Evolutionary conservation across 2,329 filamentous ascomycete species (phyloP).

Genomic region (Pseudogymnoascus verrucosus): DNA sequence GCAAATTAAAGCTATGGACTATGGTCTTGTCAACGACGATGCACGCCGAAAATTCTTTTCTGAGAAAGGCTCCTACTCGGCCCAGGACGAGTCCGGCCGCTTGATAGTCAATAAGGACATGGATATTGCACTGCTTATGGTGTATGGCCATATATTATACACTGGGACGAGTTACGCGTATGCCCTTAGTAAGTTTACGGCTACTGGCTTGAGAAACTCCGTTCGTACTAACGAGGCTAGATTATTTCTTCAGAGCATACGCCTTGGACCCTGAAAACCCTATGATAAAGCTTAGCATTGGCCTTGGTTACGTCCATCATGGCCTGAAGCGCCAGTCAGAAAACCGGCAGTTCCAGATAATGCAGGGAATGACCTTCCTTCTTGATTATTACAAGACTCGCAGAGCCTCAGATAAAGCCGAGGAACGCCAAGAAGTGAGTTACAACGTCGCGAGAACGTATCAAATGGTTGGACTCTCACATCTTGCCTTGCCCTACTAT

Average conservation of each 20-base stretch:
- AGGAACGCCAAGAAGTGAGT: conserved; percentile 63
- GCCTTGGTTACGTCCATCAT: conserved; percentile 78
- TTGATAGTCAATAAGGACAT: conserved; percentile 33
- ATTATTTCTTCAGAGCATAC: conserved; percentile 76
- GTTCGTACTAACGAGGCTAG: conserved; percentile 28
- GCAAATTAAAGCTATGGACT: conserved; percentile 86
- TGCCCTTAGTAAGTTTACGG: conserved; percentile 54
- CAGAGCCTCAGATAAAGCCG: conserved; percentile 27
- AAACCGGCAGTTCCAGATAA: conserved; percentile 79
- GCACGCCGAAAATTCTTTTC: conserved; percentile 36
- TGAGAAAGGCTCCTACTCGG: conserved; percentile 34
- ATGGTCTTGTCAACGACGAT: conserved; percentile 46
- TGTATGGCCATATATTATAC: conserved; percentile 87
- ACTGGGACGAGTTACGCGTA: conserved; percentile 75
- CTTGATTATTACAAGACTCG: conserved; percentile 62
- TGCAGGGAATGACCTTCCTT: conserved; percentile 78
- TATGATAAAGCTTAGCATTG: conserved; percentile 73
- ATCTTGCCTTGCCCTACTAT: conserved; percentile 69
- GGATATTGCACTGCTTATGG: conserved; percentile 73
- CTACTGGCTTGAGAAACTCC: not conserved
- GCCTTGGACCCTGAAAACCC: conserved; percentile 69
- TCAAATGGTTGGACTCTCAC: conserved; percentile 64
- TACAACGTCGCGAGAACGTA: conserved; percentile 74
- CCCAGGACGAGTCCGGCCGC: conserved; percentile 28
- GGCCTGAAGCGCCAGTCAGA: conserved; percentile 82